phyloP scores from a whole-genome alignment of 148 eudicot species.

The Silene uniflora region DNA sequence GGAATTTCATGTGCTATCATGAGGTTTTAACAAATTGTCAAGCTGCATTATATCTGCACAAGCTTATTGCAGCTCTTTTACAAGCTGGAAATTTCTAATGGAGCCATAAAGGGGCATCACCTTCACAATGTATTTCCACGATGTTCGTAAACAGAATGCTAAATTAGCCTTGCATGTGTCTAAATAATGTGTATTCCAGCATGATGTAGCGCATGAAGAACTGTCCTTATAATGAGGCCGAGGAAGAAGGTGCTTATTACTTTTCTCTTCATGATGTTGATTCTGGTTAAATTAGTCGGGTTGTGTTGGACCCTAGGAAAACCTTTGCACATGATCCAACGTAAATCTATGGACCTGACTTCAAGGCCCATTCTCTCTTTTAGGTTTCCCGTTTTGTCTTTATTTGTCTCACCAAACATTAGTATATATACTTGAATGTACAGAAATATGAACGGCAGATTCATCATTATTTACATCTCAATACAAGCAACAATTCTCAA shows the following conservation, averaged over 20 bases:
- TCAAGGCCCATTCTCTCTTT: no score
- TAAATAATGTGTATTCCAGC: slow-evolving; percentile 35
- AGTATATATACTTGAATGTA: no score
- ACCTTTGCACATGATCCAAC: no score
- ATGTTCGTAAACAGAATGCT: neutral
- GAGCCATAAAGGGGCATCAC: neutral
- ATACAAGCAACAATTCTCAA: no score
- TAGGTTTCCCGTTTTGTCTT: no score
- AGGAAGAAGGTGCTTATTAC: slow-evolving; percentile 64
- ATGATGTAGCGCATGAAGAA: slow-evolving; percentile 87
- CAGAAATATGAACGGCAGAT: no score
- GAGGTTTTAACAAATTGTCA: neutral
- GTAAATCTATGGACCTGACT: no score
- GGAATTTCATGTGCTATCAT: no score
- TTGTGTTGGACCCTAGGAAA: no score
- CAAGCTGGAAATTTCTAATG: neutral
- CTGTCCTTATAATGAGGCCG: slow-evolving; percentile 92
- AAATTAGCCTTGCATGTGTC: neutral
- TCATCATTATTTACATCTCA: no score
- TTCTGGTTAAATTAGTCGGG: neutral
- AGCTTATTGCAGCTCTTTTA: neutral
- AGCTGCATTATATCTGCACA: neutral
- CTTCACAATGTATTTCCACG: neutral
- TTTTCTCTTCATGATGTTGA: neutral
- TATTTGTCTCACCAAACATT: no score